Percentiles rank a stretch among this genome's conserved stretches.
Evolutionary conservation across 2,329 filamentous ascomycete species (phyloP).

Genomic region (Bipolaris sorokiniana): DNA sequence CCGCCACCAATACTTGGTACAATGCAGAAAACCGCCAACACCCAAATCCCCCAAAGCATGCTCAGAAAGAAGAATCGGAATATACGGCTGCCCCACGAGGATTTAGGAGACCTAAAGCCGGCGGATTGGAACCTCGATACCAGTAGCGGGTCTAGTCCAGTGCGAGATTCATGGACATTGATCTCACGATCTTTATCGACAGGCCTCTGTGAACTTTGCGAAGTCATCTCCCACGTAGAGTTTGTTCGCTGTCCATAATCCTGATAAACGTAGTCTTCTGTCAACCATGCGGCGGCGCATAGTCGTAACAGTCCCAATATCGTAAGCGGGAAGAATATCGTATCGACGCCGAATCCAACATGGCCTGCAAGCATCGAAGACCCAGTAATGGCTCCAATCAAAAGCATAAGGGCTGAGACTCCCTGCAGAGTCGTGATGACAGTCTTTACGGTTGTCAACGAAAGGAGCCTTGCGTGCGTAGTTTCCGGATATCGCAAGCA

Average conservation of each 20-base stretch:
- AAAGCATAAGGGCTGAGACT: conserved; percentile 15
- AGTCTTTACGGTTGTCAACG: conserved; percentile 22
- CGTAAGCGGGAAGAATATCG: conserved; percentile 19
- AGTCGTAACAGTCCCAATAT: conserved; percentile 22
- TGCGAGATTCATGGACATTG: neutral
- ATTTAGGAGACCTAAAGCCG: neutral
- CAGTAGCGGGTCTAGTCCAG: neutral
- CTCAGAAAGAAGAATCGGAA: neutral
- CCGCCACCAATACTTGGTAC: neutral
- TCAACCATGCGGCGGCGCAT: conserved; percentile 20
- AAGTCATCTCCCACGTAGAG: neutral
- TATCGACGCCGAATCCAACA: conserved; percentile 3
- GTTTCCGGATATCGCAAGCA: conserved; percentile 8
- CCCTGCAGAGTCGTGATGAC: conserved; percentile 24
- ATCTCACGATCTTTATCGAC: neutral
- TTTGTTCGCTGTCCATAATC: neutral
- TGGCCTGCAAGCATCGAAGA: neutral
- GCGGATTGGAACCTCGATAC: neutral
- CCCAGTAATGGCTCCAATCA: conserved; percentile 1
- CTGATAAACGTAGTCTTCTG: conserved; percentile 21
- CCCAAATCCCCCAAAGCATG: neutral
- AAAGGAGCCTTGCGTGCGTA: conserved; percentile 12
- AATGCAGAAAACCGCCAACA: neutral
- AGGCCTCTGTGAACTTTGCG: neutral
- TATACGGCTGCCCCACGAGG: neutral